Evolutionary conservation across 371 early-diverging fungal genomes (phyloP), one percentile per base, ranked within the genome.

Genomic region (Dinochytrium kinnereticum): DNA sequence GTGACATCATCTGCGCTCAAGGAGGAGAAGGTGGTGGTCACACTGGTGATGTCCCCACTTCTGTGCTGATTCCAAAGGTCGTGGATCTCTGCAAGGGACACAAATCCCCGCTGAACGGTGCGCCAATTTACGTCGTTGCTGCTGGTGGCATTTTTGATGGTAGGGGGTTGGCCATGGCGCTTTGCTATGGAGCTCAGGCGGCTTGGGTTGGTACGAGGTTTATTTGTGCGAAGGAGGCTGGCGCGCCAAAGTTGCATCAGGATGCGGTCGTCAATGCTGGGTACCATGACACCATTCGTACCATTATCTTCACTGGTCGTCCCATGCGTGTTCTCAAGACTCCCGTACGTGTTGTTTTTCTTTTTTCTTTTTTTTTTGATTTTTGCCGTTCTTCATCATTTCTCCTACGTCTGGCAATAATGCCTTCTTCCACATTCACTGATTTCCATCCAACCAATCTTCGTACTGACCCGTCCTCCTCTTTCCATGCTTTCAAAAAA

Each of bases 141-240:
- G 81, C 81, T 17, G 81, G 81, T 30, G 74, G 76, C 40, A 76
- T 76, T 67, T 75, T 51, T 44, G 78, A 81, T 40, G 78, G 82
- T 24, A 76, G 81, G 26, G 83, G 83, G n/a, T 61, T 80, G 1
- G 83, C 81, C 36, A 78, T 81, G 75, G 38, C 74, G 21, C 70
- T 80, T 31, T 68, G 73, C 51, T 59, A 79, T 24, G 83, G 83
- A n/a, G 83, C 83, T 0, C 53, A 81, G 39, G 83, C 79, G 0
- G 83, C 79, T 31, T 82, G 83, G 83, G 79, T 82, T 50, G 80
- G 83, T 1, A 82, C 83, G 0, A 68, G 83, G 2, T 82, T 82
- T 68, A 74, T 82, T 17, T 76, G 76, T 67, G 76, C 79, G 1
- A 79, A 61, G 49, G 83, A 82, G 73, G 80, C 83, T 1, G 77